A percentile compares a stretch with the other conserved stretches of the same genome.
Conservation (phyloP, 352 stramenopile genomes). For the Pythium oligandrum region DNA sequence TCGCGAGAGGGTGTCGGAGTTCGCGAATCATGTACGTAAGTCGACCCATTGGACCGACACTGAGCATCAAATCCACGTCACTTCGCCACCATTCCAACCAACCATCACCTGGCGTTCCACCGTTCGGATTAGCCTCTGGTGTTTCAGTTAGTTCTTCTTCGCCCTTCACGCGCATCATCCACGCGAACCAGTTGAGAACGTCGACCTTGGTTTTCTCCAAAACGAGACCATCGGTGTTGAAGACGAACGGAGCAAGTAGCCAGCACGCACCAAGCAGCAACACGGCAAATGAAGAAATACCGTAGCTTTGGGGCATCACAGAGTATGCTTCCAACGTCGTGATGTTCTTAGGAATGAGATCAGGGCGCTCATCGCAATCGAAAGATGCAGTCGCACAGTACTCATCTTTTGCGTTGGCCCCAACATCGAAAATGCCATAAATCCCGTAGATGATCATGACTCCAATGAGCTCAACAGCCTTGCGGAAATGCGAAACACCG, state of each 20-base stretch:
- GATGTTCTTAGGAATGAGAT: slow-evolving; percentile 62
- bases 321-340: slow-evolving; percentile 55
- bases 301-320: slow-evolving; percentile 65
- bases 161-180: slow-evolving; percentile 75
- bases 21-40: slow-evolving; percentile 80
- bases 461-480: slow-evolving; percentile 80
- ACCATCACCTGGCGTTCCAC: slow-evolving; percentile 51
- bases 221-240: slow-evolving; percentile 87
- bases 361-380: slow-evolving; percentile 42
- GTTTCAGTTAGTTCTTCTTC: slow-evolving; percentile 30
- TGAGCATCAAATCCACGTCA: slow-evolving; percentile 67
- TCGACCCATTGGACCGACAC: slow-evolving; percentile 58
- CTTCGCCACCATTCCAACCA: slow-evolving; percentile 75
- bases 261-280: slow-evolving; percentile 77
- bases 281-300: slow-evolving; percentile 78
- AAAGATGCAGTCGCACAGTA: slow-evolving; percentile 39
- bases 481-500: slow-evolving; percentile 83
- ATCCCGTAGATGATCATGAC: slow-evolving; percentile 81
- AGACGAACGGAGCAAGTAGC: slow-evolving; percentile 81
- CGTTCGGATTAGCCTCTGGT: slow-evolving; percentile 23
- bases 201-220: slow-evolving; percentile 81
- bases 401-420: slow-evolving; percentile 26
- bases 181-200: slow-evolving; percentile 76
- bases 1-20: slow-evolving; percentile 66
- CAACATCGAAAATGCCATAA: slow-evolving; percentile 77